Base-by-base conservation (phyloP, 2,329 filamentous ascomycete species). In the Penicillium sp. region DNA sequence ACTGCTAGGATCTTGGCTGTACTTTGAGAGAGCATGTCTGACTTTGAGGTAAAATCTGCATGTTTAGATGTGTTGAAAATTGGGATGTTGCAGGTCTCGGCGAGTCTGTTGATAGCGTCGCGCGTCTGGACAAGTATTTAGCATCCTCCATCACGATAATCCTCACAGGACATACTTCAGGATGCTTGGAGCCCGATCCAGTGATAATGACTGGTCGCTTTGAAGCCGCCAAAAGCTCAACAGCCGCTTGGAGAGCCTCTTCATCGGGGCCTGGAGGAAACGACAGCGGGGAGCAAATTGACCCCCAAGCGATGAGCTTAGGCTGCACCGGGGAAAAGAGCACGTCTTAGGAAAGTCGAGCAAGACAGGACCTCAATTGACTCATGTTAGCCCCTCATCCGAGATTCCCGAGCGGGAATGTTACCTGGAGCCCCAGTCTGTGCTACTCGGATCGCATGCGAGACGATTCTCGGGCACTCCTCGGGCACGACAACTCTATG, bases 401-500 rank as follows among this genome's bases (percentile, higher is more conserved):
- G 1, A 74, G 60, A 54, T 76, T 2, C 9, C 14, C 30, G 10
- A 71, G 38, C 74, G 74, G 1, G 71, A 40, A 69, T 2, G 6
- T 40, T 72, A 26, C 76, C 77, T 26, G 76, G 75, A 16, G 71
- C 66, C 13, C 76, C 75, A 1, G 74, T 65, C 36, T 67, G 69
- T 3, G 76, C 71, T 9, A 70, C 68, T 19, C 74, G 63, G 52
- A 73, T 71, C 3, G 75, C 77, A 51, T 76, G 69, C 14, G 74
- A 72, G 3, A 77, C 67, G n/a, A 79, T 67, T 10, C 77, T 63
- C 5, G 77, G 76, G 29, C 76, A 76, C 55, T 80, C 77, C 46
- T 75, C 75, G 0, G 74, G 71, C 40, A 71, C 71, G 0, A 75
- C 76, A 23, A 78, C 68, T 0, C 76, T 72, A 58, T 78, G 76